Evolutionary conservation across 306 rosid genomes (phyloP), one percentile per base, ranked within the genome.

Genomic region (Dryas octopetala): DNA sequence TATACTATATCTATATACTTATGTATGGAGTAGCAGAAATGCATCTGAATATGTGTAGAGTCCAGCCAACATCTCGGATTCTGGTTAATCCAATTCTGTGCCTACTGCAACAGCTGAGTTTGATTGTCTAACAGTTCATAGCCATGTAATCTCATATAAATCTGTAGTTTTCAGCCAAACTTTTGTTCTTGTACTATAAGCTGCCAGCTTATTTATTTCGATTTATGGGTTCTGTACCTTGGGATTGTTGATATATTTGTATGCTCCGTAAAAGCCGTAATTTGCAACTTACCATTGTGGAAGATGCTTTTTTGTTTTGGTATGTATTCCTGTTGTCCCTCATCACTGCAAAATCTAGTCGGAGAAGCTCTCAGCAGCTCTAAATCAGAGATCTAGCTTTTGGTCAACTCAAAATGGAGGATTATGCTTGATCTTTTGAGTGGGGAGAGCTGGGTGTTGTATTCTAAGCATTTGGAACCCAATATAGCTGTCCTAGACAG

Each of bases 1-100:
- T 82, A 70, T 80, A 82, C 78, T 57, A 71, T 64, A 85, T 86
- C 71, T 79, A 76, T 81, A 73, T 79, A 75, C 77, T 76, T 85
- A 81, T 78, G 70, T 80, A 78, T 81, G 91, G 85, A 79, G 76
- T 86, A 69, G 89, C 85, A 61, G 72, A 61, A 82, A 73, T 78
- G 89, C 78, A 47, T 78, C 84, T 54, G 78, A 74, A 79, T 79
- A 65, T 79, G 81, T 71, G 71, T 64, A 79, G 76, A 77, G 68
- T 72, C 66, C 78, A 70, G 81, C 58, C 88, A 76, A 75, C 74
- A 46, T 78, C 68, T 38, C 72, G 73, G 66, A 78, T 81, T 85
- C 82, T 68, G 81, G 74, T 81, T 75, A 78, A 68, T 74, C 54
- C 70, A 79, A 81, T 62, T 76, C 50, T 70, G 79, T 73, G 68